Evolutionary conservation across 139 green algal species (phyloP).

Genomic region (Coccomyxa sp.): DNA sequence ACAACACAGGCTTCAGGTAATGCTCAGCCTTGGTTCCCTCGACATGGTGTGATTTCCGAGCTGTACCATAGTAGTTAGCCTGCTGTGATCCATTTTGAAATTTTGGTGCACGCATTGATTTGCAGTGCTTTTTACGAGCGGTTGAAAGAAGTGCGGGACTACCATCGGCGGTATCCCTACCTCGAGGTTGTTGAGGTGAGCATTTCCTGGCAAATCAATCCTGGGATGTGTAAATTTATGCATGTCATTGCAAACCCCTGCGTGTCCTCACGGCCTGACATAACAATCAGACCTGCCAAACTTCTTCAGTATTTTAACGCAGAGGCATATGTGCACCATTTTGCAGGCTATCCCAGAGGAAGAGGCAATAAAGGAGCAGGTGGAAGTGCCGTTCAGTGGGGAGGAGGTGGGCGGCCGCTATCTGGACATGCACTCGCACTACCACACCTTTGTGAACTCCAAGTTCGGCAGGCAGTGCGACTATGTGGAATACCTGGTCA

Average conservation of each 20-base stretch:
- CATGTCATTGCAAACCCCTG: not conserved
- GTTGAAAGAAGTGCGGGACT: slow-evolving; percentile 85
- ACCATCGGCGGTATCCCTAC: slow-evolving; percentile 67
- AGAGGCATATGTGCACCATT: too few relatives aligned
- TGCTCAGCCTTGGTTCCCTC: too few relatives aligned
- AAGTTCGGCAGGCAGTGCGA: slow-evolving; percentile 70
- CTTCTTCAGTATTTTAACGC: too few relatives aligned
- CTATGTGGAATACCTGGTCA: slow-evolving; percentile 70
- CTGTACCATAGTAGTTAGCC: too few relatives aligned
- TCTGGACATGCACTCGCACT: slow-evolving; percentile 86
- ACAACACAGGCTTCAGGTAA: slow-evolving; percentile 39
- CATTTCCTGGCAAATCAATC: not conserved
- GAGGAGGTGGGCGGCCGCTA: slow-evolving; percentile 86
- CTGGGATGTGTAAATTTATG: not conserved
- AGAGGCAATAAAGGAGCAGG: not conserved
- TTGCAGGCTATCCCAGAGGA: not conserved
- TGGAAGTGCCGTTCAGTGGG: slow-evolving; percentile 68
- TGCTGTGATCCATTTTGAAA: too few relatives aligned
- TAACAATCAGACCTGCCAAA: too few relatives aligned
- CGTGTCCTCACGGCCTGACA: too few relatives aligned
- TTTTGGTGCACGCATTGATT: not conserved
- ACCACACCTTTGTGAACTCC: slow-evolving; percentile 73
- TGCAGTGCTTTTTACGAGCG: slow-evolving; percentile 87
- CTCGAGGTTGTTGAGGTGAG: slow-evolving; percentile 65
- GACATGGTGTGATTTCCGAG: too few relatives aligned